phyloP scores from a whole-genome alignment of 2,329 filamentous ascomycete genomes.

The Penicillium sp. region DNA sequence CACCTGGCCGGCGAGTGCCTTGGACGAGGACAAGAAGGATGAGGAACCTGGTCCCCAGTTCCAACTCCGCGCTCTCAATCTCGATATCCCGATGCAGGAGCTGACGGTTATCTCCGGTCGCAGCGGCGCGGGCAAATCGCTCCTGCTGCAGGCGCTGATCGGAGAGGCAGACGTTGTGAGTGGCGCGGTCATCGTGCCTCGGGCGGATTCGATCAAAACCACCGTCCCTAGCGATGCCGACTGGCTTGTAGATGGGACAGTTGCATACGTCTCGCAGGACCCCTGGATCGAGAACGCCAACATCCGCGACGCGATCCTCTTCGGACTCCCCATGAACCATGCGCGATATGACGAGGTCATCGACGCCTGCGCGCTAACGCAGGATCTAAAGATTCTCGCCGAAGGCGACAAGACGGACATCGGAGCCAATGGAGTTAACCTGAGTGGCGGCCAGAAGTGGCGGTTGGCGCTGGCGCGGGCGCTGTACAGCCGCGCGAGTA shows the following conservation, averaged over 20 bases:
- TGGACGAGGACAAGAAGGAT: constrained; percentile 27
- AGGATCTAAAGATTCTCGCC: constrained; percentile 73
- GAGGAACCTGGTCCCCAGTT: constrained; percentile 62
- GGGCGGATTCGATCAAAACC: constrained; percentile 53
- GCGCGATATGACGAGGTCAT: constrained; percentile 71
- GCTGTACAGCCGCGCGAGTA: constrained; percentile 75
- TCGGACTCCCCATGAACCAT: constrained; percentile 70
- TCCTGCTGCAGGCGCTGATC: constrained; percentile 73
- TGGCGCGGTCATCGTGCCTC: constrained; percentile 62
- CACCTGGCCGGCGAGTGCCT: constrained; percentile 71
- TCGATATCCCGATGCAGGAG: constrained; percentile 70
- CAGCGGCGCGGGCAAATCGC: constrained; percentile 76
- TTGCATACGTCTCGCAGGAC: constrained; percentile 76
- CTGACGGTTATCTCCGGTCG: constrained; percentile 76
- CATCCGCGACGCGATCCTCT: constrained; percentile 76
- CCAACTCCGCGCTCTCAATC: constrained; percentile 65
- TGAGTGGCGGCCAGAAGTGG: constrained; percentile 85
- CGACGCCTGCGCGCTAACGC: constrained; percentile 71
- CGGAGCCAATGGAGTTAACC: constrained; percentile 79
- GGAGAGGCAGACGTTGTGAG: constrained; percentile 72
- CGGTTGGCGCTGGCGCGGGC: constrained; percentile 77
- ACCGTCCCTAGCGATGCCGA: constrained; percentile 62
- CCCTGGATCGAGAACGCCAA: constrained; percentile 84
- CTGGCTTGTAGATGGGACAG: constrained; percentile 71
- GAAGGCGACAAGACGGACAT: constrained; percentile 80